Evolutionary conservation across 495 filamentous ascomycete genomes (phyloP).

Genomic region (Extremus antarcticus): DNA sequence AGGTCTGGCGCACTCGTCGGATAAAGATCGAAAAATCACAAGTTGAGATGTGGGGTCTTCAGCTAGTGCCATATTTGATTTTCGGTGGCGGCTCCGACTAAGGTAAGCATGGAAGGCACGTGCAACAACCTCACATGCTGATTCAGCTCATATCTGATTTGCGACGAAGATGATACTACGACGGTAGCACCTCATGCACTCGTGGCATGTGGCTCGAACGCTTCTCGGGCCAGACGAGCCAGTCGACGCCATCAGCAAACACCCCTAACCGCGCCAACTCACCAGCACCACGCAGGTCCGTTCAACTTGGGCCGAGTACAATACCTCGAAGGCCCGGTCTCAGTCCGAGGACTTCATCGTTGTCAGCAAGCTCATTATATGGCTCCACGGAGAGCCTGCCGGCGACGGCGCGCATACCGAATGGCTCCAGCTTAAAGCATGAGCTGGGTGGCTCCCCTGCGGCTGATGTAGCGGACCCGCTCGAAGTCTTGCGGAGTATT

Average conservation of each 20-base stretch:
- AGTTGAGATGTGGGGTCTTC: neutral
- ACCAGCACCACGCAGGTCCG: constrained; percentile 55
- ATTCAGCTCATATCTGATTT: no score
- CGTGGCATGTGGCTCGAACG: constrained; percentile 78
- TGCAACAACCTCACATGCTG: neutral
- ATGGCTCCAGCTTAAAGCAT: constrained; percentile 57
- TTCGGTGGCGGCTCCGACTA: neutral
- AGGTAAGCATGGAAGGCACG: neutral
- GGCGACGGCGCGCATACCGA: constrained; percentile 46
- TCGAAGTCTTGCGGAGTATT: constrained; percentile 61
- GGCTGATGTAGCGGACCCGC: constrained; percentile 51
- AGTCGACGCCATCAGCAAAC: constrained; percentile 45
- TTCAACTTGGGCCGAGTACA: constrained; percentile 46
- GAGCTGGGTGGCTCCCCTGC: constrained; percentile 37
- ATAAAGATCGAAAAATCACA: neutral
- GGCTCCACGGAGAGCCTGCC: constrained; percentile 66
- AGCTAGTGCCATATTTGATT: neutral
- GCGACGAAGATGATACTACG: neutral
- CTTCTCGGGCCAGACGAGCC: constrained; percentile 60
- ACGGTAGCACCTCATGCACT: neutral
- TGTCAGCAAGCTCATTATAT: constrained; percentile 55
- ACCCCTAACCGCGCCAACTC: constrained; percentile 55
- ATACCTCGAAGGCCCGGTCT: constrained; percentile 47
- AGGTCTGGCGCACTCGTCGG: constrained; percentile 1
- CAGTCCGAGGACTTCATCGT: constrained; percentile 50